Evolutionary conservation across 345 rosid genomes (phyloP), one percentile per base, ranked within the genome.

Genomic region (Reutealis trisperma): DNA sequence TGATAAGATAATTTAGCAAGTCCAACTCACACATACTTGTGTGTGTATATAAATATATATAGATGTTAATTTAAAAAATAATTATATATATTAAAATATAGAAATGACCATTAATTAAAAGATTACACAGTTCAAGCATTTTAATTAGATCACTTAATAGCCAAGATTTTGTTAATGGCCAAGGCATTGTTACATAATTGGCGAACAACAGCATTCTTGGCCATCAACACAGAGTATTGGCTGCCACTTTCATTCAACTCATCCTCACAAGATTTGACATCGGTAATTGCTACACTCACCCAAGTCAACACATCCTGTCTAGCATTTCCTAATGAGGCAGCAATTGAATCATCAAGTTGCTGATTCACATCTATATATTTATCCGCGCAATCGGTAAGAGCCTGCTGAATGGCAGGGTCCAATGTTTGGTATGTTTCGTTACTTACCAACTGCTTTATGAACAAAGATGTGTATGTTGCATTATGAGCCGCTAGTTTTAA

Each of bases 281-380:
- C 90, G 11, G 83, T 74, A 2, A 89, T 67, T 0, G 98, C 92
- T 0, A 86, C 84, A 2, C 73, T 54, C 21, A 93, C 80, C 92
- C 87, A 90, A 18, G 63, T 57, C 14, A 55, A 71, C 6, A 85
- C 87, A 44, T 92, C 91, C 0, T 49, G 47, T 32, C 18, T 81
- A 16, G 80, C 84, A 44, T 83, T 80, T 1, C 82, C 80, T 6
- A 85, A 65, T 79, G 91, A 67, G 42, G 90, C 90, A 0, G 91
- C 89, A 1, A 89, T 45, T 22, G 91, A 84, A 72, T 87, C 86
- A 6, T 90, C 94, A 0, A 93, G 89, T 71, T 90, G 98, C 34
- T 85, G 78, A 18, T 82, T 82, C 0, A 91, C 93, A 45, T 91
- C 93, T 5, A 77, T 19, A 82, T 89, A 91, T 6, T 59, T 68